A percentile compares a stretch with the other conserved stretches of the same genome.
Conservation (phyloP, 2,329 filamentous ascomycete genomes). For the Sclerotinia minor region DNA sequence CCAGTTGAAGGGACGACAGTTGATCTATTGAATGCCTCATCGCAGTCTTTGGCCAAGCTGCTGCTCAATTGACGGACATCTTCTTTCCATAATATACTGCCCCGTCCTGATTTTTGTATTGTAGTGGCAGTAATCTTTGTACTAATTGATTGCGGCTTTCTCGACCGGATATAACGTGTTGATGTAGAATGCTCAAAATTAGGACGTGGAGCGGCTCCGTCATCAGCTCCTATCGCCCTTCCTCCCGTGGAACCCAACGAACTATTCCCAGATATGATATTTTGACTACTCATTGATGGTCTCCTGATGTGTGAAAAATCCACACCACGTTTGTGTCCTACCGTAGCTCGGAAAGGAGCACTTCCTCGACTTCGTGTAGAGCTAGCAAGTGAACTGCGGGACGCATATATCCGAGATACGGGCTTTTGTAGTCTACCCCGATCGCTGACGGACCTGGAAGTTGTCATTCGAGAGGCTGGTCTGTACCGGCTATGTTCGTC, state of each 20-base stretch:
- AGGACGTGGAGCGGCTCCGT: constrained; percentile 28
- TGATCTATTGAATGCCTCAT: constrained; percentile 82
- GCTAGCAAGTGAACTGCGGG: constrained; percentile 50
- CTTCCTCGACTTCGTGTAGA: constrained; percentile 45
- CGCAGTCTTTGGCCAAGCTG: constrained; percentile 85
- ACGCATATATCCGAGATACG: constrained; percentile 42
- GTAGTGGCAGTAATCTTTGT: constrained; percentile 23
- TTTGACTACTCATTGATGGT: constrained; percentile 28
- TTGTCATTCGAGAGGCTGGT: constrained; percentile 12
- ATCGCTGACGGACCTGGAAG: constrained; percentile 23
- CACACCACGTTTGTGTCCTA: constrained; percentile 60
- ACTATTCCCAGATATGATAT: constrained; percentile 18
- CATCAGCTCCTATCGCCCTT: constrained; percentile 35
- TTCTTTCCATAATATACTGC: constrained; percentile 56
- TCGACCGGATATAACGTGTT: constrained; percentile 39
- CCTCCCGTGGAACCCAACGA: constrained; percentile 8
- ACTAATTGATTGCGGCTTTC: constrained; percentile 30
- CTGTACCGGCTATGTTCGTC: constrained; percentile 15
- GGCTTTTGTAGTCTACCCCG: constrained; percentile 27
- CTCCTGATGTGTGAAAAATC: constrained; percentile 59
- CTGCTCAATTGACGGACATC: constrained; percentile 82
- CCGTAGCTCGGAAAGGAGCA: constrained; percentile 45
- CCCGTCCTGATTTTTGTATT: constrained; percentile 28
- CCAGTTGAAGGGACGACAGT: constrained; percentile 44
- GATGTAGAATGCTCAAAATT: constrained; percentile 29